Percentiles rank a stretch among this genome's conserved stretches.
phyloP scores from a whole-genome alignment of 1,139 yeast genomes.

The Meyerozyma smithsonii region DNA sequence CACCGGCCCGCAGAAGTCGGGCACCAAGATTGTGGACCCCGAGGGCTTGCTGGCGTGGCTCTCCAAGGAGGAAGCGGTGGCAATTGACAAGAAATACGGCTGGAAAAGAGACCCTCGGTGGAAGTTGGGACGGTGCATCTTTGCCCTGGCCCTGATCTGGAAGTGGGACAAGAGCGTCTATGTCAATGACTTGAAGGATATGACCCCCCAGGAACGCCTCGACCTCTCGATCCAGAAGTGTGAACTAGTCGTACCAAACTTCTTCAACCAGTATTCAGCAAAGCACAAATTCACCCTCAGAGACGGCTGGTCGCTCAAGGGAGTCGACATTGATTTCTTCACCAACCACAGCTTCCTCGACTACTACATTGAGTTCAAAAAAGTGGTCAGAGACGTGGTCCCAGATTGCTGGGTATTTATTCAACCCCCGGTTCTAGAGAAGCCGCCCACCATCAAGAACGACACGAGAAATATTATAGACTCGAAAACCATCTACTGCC shows the following conservation, averaged over 20 bases:
- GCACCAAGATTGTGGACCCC: conserved; percentile 57
- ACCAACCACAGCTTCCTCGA: conserved; percentile 59
- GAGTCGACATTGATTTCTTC: conserved; percentile 53
- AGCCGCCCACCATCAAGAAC: conserved; percentile 65
- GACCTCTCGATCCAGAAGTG: conserved; percentile 25
- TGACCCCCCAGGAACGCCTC: conserved; percentile 28
- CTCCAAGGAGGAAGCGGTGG: conserved; percentile 28
- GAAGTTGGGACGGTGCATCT: conserved; percentile 72
- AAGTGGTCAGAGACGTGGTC: conserved; percentile 40
- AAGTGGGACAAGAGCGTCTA: conserved; percentile 30
- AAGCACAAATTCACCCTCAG: conserved; percentile 18
- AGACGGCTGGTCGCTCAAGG: conserved; percentile 19
- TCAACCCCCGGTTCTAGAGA: conserved; percentile 80
- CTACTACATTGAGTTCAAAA: conserved; percentile 48
- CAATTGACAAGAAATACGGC: conserved; percentile 57
- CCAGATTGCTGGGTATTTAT: conserved; percentile 55
- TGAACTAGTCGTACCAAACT: conserved; percentile 26
- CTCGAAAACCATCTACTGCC: conserved; percentile 64
- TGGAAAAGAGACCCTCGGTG: conserved; percentile 64
- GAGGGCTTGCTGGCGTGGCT: conserved; percentile 70
- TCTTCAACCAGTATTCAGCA: conserved; percentile 25
- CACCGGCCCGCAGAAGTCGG: conserved; percentile 69
- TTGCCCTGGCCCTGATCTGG: conserved; percentile 80
- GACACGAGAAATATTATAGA: conserved; percentile 52
- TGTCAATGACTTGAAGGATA: conserved; percentile 15